phyloP scores from a whole-genome alignment of 306 rosid genomes.

The Cucurbita argyrosperma region DNA sequence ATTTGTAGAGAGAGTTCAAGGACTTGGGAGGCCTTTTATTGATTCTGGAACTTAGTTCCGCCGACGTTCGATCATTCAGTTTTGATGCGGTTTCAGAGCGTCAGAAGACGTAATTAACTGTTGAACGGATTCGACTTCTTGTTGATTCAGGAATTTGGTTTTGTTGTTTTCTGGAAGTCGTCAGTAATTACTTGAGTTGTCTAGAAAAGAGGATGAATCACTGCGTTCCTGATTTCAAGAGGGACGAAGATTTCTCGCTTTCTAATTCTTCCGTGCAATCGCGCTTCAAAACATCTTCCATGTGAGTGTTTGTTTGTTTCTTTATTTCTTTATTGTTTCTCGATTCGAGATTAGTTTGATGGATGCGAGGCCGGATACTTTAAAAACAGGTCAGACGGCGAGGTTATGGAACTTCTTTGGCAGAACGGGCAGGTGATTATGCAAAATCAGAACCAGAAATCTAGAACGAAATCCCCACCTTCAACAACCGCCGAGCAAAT shows the following conservation, averaged over 20 bases:
- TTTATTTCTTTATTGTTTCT: background rate
- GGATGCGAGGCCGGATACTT: background rate
- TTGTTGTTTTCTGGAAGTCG: background rate
- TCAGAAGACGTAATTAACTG: background rate
- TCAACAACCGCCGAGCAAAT: constrained; percentile 18
- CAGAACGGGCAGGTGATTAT: constrained; percentile 49
- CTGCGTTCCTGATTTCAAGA: constrained; percentile 52
- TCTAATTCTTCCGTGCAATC: constrained; percentile 13
- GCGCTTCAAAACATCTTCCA: constrained; percentile 14
- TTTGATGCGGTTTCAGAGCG: background rate
- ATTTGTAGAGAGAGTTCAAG: background rate
- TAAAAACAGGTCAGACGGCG: constrained; percentile 39
- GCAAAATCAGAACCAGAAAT: constrained; percentile 44
- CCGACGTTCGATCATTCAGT: background rate
- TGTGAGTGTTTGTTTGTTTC: constrained; percentile 14
- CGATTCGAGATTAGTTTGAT: background rate
- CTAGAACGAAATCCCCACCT: constrained; percentile 16
- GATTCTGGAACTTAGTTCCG: background rate
- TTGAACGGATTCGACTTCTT: background rate
- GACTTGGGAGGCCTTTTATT: background rate
- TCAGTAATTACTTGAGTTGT: too few species aligned
- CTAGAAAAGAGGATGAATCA: constrained; percentile 31
- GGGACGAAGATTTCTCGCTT: constrained; percentile 24
- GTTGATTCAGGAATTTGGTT: background rate
- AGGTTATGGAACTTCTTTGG: constrained; percentile 67